These are phyloP conservation scores for Backusella circina DNA, from an alignment of 192 early-diverging fungal genomes.

Conservation along the genomic window DNA sequence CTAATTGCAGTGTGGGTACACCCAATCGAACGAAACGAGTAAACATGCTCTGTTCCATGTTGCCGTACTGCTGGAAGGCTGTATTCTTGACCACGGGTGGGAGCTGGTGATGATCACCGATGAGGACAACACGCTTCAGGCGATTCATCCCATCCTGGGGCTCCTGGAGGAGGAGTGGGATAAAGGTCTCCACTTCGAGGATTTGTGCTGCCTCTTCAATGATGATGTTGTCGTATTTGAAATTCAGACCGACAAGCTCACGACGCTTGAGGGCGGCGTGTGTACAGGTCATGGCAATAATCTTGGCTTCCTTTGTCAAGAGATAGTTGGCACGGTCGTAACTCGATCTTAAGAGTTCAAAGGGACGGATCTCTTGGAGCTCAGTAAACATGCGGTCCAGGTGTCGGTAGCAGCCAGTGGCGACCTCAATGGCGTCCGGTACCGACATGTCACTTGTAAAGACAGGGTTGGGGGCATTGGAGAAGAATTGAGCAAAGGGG, in stretches of 20 bases:
- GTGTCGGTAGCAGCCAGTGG: constrained; percentile 79
- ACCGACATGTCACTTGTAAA: constrained; percentile 49
- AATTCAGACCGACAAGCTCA: constrained; percentile 83
- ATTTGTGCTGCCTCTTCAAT: constrained; percentile 98
- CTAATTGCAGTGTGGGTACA: constrained; percentile 87
- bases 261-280: constrained; percentile 87
- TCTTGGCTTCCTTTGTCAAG: constrained; percentile 91
- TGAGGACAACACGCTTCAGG: constrained; percentile 87
- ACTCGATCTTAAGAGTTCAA: constrained; percentile 83
- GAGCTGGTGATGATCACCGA: constrained; percentile 97
- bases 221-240: constrained; percentile 93
- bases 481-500: constrained; percentile 83
- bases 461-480: constrained; percentile 64
- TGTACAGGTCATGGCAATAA: constrained; percentile 97
- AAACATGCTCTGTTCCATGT: constrained; percentile 96
- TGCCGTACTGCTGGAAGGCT: constrained; percentile 79
- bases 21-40: constrained; percentile 87
- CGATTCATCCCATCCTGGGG: constrained; percentile 59
- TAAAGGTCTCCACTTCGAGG: constrained; percentile 92
- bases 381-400: constrained; percentile 80
- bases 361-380: constrained; percentile 87
- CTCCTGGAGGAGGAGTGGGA: constrained; percentile 85
- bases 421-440: constrained; percentile 58
- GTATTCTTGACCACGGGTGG: constrained; percentile 93
- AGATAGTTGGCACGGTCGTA: constrained; percentile 87